phyloP scores from a whole-genome alignment of 257 asterid species.

The Echites panduratus region DNA sequence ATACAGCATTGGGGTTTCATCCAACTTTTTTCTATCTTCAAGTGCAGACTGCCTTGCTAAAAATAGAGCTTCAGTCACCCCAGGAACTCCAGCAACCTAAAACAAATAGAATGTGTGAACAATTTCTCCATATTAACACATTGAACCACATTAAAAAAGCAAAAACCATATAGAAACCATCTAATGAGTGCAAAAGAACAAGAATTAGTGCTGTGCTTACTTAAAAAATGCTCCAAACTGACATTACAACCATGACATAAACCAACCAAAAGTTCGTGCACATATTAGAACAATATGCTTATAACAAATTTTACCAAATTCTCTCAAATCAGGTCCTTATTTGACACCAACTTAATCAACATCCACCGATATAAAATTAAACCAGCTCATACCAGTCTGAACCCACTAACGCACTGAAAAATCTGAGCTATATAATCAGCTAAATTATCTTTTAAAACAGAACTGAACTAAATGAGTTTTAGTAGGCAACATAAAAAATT shows the following conservation, averaged over 20 bases:
- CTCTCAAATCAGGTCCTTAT: neutral
- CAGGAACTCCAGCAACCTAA: slow-evolving; percentile 97
- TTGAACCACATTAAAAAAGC: neutral
- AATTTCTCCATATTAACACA: neutral
- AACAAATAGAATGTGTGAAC: slow-evolving; percentile 3
- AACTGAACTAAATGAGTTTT: neutral
- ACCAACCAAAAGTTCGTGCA: neutral
- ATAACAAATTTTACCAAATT: neutral
- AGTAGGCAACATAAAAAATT: neutral
- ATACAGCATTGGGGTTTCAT: slow-evolving; percentile 68
- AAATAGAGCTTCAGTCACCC: slow-evolving; percentile 83
- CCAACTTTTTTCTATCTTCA: slow-evolving; percentile 49
- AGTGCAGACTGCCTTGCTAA: slow-evolving; percentile 76
- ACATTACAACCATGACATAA: neutral
- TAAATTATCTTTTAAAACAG: neutral
- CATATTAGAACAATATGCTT: neutral
- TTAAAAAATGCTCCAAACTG: neutral
- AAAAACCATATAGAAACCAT: neutral
- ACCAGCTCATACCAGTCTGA: neutral
- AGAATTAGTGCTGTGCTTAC: neutral
- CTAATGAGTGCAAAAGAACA: neutral
- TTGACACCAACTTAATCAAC: neutral
- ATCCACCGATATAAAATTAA: neutral
- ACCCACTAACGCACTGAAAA: neutral
- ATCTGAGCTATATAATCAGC: neutral